phyloP scores from a whole-genome alignment of 2,329 filamentous ascomycete species.

The Trichothecium roseum region DNA sequence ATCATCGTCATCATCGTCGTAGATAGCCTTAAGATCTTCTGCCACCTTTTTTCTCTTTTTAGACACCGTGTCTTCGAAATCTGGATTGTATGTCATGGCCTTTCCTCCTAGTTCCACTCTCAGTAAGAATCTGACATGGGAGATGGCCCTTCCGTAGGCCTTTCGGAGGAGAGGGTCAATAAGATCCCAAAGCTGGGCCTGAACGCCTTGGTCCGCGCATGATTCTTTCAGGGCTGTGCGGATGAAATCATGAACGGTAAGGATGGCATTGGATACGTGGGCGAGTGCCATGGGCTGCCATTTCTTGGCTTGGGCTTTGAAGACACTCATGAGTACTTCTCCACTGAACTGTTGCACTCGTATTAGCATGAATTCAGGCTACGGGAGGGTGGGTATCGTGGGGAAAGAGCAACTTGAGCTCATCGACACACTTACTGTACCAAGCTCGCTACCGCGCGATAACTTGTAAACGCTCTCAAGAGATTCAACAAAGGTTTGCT shows the following conservation, averaged over 20 bases:
- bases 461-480: conserved; percentile 1
- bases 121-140: conserved; percentile 40
- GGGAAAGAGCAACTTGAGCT: too few relatives aligned
- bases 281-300: conserved; percentile 32
- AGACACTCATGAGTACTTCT: conserved; percentile 13
- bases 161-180: conserved; percentile 36
- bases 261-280: conserved; percentile 24
- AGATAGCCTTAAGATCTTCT: conserved; percentile 8
- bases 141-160: conserved; percentile 35
- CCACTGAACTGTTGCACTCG: too few relatives aligned
- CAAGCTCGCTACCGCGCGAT: conserved; percentile 4
- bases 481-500: too few relatives aligned
- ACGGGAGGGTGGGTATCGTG: too few relatives aligned
- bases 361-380: too few relatives aligned
- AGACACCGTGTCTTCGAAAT: conserved; percentile 32
- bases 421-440: background rate
- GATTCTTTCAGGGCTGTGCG: conserved; percentile 24
- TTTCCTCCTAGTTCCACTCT: conserved; percentile 34
- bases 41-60: conserved; percentile 7
- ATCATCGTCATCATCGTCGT: conserved; percentile 17
- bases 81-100: conserved; percentile 40
- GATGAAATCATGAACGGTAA: conserved; percentile 28
- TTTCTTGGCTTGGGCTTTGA: conserved; percentile 42
- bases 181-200: conserved; percentile 24
- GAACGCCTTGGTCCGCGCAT: conserved; percentile 32